These are phyloP conservation scores for Verticillium albo-atrum DNA, from an alignment of 2,329 filamentous ascomycete genomes.

Conservation along the genomic window DNA sequence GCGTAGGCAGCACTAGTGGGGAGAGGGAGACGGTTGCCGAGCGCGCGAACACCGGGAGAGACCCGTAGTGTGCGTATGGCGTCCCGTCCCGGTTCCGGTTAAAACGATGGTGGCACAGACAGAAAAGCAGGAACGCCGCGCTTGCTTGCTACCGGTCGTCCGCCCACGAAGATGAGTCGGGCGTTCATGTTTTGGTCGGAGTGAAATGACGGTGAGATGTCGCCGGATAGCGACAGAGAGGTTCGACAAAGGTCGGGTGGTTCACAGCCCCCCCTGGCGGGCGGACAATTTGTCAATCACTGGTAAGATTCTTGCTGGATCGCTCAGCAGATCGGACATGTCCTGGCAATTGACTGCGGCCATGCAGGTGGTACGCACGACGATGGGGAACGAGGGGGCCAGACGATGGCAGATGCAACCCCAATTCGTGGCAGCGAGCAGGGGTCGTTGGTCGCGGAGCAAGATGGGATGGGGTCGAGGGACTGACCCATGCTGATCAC, in stretches of 20 bases:
- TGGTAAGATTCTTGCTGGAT: neutral
- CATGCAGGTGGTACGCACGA: neutral
- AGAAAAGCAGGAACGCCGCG: neutral
- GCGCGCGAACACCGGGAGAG: neutral
- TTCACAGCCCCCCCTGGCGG: neutral
- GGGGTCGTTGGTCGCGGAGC: constrained; percentile 1
- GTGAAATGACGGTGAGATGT: neutral
- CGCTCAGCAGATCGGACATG: neutral
- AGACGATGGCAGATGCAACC: constrained; percentile 3
- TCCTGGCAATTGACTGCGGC: neutral
- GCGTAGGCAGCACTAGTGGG: neutral
- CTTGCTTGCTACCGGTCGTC: neutral
- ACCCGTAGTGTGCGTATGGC: neutral
- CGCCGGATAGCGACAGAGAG: neutral
- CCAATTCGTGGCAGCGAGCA: constrained; percentile 5
- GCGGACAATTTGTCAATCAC: neutral
- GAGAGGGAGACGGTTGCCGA: neutral
- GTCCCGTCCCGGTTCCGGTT: neutral
- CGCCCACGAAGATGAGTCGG: neutral
- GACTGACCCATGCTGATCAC: neutral
- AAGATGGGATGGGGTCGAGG: neutral
- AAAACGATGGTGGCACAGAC: neutral
- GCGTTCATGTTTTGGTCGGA: neutral
- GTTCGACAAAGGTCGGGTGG: neutral
- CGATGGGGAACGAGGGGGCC: neutral